These are phyloP conservation scores for Penicillium sclerotigenum DNA, from an alignment of 2,329 filamentous ascomycete genomes.

Conservation along the genomic window DNA sequence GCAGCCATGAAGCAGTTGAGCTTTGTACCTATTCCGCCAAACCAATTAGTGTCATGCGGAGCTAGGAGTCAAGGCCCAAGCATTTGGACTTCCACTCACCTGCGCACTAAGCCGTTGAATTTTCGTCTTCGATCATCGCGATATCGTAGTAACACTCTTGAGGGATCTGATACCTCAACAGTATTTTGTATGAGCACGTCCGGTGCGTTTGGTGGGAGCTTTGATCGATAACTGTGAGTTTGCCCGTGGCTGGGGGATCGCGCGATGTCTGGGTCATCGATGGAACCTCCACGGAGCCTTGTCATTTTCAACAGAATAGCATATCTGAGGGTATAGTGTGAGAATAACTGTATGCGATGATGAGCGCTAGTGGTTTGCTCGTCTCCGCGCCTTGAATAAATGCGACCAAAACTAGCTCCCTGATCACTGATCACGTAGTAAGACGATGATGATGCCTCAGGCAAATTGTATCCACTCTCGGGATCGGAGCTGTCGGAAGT, in stretches of 20 bases:
- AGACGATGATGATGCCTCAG: conserved; percentile 14
- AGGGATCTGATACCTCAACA: conserved; percentile 38
- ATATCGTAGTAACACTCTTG: conserved; percentile 38
- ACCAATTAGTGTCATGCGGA: conserved; percentile 5
- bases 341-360: neutral
- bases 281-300: conserved; percentile 42
- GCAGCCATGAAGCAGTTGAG: conserved; percentile 80
- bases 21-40: conserved; percentile 60
- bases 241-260: conserved; percentile 27
- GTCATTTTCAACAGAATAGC: conserved; percentile 37
- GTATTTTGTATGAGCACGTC: conserved; percentile 41
- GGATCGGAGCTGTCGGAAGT: neutral
- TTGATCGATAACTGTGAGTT: conserved; percentile 34
- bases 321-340: conserved; percentile 23
- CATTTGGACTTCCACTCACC: conserved; percentile 46
- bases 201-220: conserved; percentile 42
- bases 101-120: conserved; percentile 63
- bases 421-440: conserved; percentile 25
- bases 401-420: conserved; percentile 6
- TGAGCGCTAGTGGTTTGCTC: neutral
- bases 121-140: conserved; percentile 41
- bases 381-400: neutral
- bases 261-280: conserved; percentile 31
- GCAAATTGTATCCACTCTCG: neutral
- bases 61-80: neutral